A percentile compares a stretch with the other conserved stretches of the same genome.
phyloP scores from a whole-genome alignment of 306 rosid species.

The Inga oerstediana region DNA sequence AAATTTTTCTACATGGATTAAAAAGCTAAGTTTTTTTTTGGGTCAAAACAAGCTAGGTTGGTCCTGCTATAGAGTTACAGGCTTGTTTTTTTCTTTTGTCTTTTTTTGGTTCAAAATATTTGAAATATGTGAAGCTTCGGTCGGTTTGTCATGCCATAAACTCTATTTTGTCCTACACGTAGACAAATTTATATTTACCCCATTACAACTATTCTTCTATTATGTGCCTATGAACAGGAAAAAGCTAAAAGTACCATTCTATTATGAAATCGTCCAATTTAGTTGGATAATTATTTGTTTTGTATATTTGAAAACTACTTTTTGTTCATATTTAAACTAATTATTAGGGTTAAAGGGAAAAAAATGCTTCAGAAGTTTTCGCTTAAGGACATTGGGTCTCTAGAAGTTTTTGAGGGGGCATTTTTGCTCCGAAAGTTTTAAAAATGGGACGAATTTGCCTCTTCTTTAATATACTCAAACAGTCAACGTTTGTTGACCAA shows the following conservation, averaged over 20 bases:
- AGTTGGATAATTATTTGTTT: neutral
- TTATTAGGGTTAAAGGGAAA: too few relatives aligned
- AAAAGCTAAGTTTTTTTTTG: constrained; percentile 6
- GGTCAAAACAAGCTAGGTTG: constrained; percentile 16
- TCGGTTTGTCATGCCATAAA: constrained; percentile 47
- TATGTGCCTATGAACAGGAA: constrained; percentile 17
- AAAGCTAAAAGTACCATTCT: neutral
- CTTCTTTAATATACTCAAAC: too few relatives aligned
- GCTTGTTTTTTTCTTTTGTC: too few relatives aligned
- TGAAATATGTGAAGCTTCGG: constrained; percentile 29
- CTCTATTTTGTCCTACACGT: constrained; percentile 51
- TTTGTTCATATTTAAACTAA: neutral
- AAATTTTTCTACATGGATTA: neutral
- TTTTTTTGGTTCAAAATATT: neutral
- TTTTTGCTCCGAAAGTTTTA: too few relatives aligned
- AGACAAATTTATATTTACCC: constrained; percentile 40
- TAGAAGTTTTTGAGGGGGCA: too few relatives aligned
- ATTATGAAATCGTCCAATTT: neutral
- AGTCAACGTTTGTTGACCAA: too few relatives aligned
- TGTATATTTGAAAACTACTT: neutral
- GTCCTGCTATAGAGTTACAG: constrained; percentile 6
- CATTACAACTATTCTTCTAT: constrained; percentile 32
- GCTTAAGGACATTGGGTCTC: too few relatives aligned
- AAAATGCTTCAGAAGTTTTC: too few relatives aligned
- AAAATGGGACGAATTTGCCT: too few relatives aligned